Evolutionary conservation across 345 rosid genomes (phyloP).

Genomic region (Populus davidiana): DNA sequence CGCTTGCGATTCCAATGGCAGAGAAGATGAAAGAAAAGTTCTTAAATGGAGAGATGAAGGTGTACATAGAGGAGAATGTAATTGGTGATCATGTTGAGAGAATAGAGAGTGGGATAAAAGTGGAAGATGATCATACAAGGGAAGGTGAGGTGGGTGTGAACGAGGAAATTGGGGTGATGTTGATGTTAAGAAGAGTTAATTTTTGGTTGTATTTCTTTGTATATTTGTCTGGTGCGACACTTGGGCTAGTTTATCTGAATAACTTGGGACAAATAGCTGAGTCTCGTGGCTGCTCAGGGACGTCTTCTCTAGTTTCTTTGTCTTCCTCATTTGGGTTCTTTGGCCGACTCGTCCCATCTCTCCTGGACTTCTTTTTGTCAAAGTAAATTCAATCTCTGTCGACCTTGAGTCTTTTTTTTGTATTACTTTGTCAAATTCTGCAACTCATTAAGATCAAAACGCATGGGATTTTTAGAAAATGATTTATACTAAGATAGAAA

Average conservation of each 20-base stretch:
- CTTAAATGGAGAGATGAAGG: slow-evolving; percentile 21
- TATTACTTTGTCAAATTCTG: not conserved
- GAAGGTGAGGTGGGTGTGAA: slow-evolving; percentile 16
- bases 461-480: no score
- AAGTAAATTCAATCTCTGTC: slow-evolving; percentile 37
- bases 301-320: slow-evolving; percentile 59
- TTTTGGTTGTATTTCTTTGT: slow-evolving; percentile 77
- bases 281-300: slow-evolving; percentile 56
- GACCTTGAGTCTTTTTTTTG: not conserved
- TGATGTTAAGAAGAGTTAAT: slow-evolving; percentile 52
- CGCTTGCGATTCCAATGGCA: slow-evolving; percentile 45
- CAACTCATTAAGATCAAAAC: no score
- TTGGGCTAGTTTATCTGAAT: slow-evolving; percentile 72
- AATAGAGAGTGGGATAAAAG: not conserved
- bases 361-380: slow-evolving; percentile 56
- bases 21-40: slow-evolving; percentile 11
- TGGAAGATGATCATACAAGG: slow-evolving; percentile 5
- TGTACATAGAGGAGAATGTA: slow-evolving; percentile 24
- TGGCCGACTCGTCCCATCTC: slow-evolving; percentile 86
- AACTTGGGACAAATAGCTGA: slow-evolving; percentile 93
- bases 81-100: not conserved
- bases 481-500: no score
- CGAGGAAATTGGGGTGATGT: slow-evolving; percentile 67
- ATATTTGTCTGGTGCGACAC: slow-evolving; percentile 78
- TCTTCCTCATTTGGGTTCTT: slow-evolving; percentile 84